Conservation (phyloP, 2,329 filamentous ascomycete genomes). For the Diaporthe helianthi region DNA sequence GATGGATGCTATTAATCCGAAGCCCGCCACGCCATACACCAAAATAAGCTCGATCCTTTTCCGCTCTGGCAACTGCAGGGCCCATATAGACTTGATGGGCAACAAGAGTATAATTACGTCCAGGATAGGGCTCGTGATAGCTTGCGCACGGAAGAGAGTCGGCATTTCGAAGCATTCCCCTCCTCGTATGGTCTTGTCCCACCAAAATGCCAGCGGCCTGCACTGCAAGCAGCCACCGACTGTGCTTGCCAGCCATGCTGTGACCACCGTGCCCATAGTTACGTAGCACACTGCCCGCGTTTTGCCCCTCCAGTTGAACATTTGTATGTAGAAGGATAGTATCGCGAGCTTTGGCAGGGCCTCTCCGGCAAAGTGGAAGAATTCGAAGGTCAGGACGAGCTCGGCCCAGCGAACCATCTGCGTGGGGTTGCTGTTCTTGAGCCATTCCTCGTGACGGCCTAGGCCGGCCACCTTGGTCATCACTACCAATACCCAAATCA, state of each 20-base stretch:
- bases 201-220: conserved; percentile 16
- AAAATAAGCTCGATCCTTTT: conserved; percentile 11
- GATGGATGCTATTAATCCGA: conserved; percentile 8
- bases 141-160: background rate
- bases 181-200: background rate
- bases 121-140: background rate
- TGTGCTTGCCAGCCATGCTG: background rate
- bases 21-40: background rate
- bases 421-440: background rate
- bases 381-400: background rate
- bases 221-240: background rate
- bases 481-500: background rate
- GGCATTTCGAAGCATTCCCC: background rate
- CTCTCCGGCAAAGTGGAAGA: conserved; percentile 1
- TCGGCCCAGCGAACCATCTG: background rate
- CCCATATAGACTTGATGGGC: conserved; percentile 8
- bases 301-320: background rate
- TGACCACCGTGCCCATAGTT: background rate
- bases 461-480: conserved; percentile 8
- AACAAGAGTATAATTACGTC: background rate
- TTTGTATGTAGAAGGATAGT: background rate
- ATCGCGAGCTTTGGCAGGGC: background rate
- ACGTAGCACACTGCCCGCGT: background rate
- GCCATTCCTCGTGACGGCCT: background rate
- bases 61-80: background rate